These are phyloP conservation scores for Pseudopithomyces maydicus DNA, from an alignment of 2,329 filamentous ascomycete species.

Conservation along the genomic window DNA sequence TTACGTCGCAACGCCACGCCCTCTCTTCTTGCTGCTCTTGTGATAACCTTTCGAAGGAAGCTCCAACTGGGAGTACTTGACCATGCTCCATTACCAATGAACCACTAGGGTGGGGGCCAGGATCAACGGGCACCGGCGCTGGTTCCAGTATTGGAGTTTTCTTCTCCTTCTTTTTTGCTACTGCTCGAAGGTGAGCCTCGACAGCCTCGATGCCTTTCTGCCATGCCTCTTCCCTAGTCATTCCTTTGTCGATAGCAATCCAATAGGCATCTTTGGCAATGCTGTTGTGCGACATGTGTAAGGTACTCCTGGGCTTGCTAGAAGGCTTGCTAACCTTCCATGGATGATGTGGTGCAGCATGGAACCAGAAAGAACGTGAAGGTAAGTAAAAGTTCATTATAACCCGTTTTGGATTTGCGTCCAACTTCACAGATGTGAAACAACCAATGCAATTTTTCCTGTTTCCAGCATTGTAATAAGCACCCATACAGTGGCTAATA, in stretches of 20 bases:
- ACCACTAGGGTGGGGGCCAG: constrained; percentile 29
- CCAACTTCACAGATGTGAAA: constrained; percentile 18
- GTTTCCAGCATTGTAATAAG: constrained; percentile 36
- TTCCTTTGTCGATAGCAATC: constrained; percentile 16
- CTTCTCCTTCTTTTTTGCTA: constrained; percentile 9
- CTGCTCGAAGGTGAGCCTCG: constrained; percentile 11
- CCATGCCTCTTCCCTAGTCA: constrained; percentile 16
- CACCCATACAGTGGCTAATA: constrained; percentile 29
- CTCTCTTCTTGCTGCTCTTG: constrained; percentile 12
- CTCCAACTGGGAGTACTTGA: constrained; percentile 24
- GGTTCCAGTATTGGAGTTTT: constrained; percentile 15
- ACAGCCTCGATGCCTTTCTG: constrained; percentile 21
- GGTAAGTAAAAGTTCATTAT: constrained; percentile 38
- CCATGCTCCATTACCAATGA: constrained; percentile 33
- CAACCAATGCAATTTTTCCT: constrained; percentile 30
- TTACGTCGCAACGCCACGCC: constrained; percentile 36
- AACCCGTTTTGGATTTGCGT: constrained; percentile 7
- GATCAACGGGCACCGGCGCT: constrained; percentile 17
- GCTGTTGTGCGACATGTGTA: constrained; percentile 24
- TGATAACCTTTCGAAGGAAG: constrained; percentile 18
- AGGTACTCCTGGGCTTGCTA: constrained; percentile 8
- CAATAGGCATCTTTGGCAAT: constrained; percentile 33
- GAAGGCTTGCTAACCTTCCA: constrained; percentile 27
- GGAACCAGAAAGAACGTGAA: constrained; percentile 15
- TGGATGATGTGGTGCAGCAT: constrained; percentile 17